Percentiles rank a stretch among this genome's conserved stretches.
These are phyloP conservation scores for Caryopteris hybrid DNA, from an alignment of 305 asterid species.

Conservation along the genomic window DNA sequence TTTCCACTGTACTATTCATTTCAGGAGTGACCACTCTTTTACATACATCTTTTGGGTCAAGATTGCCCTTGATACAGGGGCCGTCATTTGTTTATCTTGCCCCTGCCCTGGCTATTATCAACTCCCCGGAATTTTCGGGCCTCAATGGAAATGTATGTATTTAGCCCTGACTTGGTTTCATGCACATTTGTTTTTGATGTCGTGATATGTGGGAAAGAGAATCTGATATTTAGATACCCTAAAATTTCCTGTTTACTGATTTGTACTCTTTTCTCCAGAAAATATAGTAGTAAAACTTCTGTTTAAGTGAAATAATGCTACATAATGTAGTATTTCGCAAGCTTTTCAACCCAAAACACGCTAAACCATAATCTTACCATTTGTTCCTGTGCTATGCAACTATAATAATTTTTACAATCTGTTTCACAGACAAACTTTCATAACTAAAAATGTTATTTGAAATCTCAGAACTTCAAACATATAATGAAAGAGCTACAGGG, in stretches of 20 bases:
- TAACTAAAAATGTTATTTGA: constrained; percentile 5
- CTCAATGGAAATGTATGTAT: constrained; percentile 80
- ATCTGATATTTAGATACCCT: neutral
- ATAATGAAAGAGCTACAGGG: constrained; percentile 97
- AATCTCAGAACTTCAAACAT: constrained; percentile 87
- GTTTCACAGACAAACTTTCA: neutral
- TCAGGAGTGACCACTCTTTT: constrained; percentile 89
- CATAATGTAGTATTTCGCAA: too few relatives aligned
- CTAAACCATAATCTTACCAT: neutral
- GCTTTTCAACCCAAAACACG: neutral
- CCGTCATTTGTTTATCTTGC: constrained; percentile 98
- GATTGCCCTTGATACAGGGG: constrained; percentile 97
- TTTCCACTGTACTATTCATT: constrained; percentile 82
- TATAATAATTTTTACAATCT: neutral
- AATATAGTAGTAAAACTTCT: too few relatives aligned
- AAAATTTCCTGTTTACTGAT: neutral
- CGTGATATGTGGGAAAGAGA: neutral
- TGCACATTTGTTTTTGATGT: neutral
- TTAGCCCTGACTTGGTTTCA: constrained; percentile 15
- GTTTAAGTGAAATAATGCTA: too few relatives aligned
- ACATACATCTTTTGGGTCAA: constrained; percentile 89
- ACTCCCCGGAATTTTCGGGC: constrained; percentile 84
- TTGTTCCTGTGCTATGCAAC: neutral
- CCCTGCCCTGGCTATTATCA: constrained; percentile 88
- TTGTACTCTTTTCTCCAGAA: too few relatives aligned